Conservation (phyloP, 305 asterid genomes). For the Fraxinus xanthoxyloides region DNA sequence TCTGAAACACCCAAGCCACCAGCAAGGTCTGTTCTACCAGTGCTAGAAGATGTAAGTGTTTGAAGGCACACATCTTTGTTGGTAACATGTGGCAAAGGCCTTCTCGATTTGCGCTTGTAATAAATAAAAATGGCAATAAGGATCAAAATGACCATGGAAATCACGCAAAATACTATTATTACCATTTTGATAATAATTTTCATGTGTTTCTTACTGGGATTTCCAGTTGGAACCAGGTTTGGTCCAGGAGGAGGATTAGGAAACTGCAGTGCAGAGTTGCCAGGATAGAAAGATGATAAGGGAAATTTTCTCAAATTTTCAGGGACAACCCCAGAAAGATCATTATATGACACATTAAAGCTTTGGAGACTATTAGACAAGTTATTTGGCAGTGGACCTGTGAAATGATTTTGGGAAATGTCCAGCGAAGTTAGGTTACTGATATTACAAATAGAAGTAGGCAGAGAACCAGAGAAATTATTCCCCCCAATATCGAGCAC, state of each 20-base stretch:
- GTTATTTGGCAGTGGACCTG: constrained; percentile 68
- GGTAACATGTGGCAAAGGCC: constrained; percentile 42
- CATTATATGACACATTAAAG: constrained; percentile 77
- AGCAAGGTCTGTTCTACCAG: constrained; percentile 43
- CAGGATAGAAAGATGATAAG: constrained; percentile 85
- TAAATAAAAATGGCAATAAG: constrained; percentile 53
- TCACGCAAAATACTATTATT: constrained; percentile 59
- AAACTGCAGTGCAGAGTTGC: constrained; percentile 68
- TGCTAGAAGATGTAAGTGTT: constrained; percentile 50
- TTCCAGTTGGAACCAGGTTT: constrained; percentile 33
- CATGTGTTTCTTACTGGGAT: constrained; percentile 31
- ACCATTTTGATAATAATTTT: constrained; percentile 58
- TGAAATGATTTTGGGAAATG: constrained; percentile 63
- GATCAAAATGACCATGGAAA: constrained; percentile 45
- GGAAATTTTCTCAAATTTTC: constrained; percentile 84
- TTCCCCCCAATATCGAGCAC: constrained; percentile 62
- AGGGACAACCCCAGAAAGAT: constrained; percentile 84
- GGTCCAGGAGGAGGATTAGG: constrained; percentile 79
- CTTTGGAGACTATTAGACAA: constrained; percentile 58
- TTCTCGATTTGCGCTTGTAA: constrained; percentile 44
- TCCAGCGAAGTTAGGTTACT: constrained; percentile 50
- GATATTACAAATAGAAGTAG: constrained; percentile 54
- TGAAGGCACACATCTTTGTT: constrained; percentile 45
- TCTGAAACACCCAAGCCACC: constrained; percentile 64
- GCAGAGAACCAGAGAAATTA: constrained; percentile 72